phyloP scores from a whole-genome alignment of 2,329 filamentous ascomycete genomes.

The Cladosporium sp. region DNA sequence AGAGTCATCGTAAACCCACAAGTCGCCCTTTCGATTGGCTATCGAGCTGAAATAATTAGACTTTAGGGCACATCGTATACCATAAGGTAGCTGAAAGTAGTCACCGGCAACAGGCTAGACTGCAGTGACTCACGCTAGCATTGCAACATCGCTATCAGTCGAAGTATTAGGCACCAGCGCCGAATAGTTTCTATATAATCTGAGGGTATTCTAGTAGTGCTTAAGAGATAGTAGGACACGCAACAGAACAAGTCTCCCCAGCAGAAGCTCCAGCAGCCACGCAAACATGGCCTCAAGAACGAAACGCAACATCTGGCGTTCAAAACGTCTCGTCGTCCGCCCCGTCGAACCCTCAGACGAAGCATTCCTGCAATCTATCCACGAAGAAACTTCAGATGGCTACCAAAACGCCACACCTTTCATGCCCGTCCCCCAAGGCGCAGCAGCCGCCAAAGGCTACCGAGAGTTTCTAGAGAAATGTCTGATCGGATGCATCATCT shows the following conservation, averaged over 20 bases:
- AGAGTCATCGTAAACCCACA: neutral
- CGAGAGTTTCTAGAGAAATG: slow-evolving; percentile 32
- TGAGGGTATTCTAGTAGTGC: neutral
- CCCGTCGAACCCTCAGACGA: slow-evolving; percentile 40
- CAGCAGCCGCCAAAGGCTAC: slow-evolving; percentile 32
- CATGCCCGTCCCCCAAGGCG: slow-evolving; percentile 38
- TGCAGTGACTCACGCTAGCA: neutral
- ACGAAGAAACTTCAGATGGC: slow-evolving; percentile 21
- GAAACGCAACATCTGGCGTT: slow-evolving; percentile 39
- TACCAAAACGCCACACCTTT: slow-evolving; percentile 22
- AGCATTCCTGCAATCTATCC: slow-evolving; percentile 30
- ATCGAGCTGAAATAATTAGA: neutral
- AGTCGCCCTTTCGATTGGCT: neutral
- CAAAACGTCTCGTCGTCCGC: slow-evolving; percentile 43
- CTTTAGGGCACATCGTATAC: neutral
- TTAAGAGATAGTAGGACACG: neutral
- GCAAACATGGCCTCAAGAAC: neutral
- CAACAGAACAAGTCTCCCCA: neutral
- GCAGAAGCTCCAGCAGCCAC: neutral
- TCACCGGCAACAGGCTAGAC: neutral
- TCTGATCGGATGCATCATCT: slow-evolving; percentile 44
- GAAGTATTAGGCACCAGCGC: neutral
- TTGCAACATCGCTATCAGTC: neutral
- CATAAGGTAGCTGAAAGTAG: neutral
- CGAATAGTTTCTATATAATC: neutral